These are phyloP conservation scores for Striga asiatica DNA, from an alignment of 257 asterid genomes.

Conservation along the genomic window DNA sequence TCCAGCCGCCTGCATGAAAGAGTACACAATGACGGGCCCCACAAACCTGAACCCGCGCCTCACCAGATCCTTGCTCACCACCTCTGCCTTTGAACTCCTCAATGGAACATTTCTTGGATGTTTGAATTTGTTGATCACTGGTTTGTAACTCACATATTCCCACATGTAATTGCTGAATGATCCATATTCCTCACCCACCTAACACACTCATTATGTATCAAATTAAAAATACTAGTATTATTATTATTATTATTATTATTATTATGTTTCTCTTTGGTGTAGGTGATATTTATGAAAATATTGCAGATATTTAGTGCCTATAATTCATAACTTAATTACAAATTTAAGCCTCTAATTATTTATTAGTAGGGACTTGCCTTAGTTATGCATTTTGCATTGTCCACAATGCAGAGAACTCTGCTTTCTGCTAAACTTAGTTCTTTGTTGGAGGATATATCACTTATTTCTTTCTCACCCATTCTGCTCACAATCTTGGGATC, in stretches of 20 bases:
- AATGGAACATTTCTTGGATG: conserved; percentile 73
- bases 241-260: no score
- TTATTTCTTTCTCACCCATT: conserved; percentile 72
- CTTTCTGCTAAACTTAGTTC: conserved; percentile 52
- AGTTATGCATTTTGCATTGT: conserved; percentile 73
- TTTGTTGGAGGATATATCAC: conserved; percentile 36
- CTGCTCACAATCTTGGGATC: conserved; percentile 53
- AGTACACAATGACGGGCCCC: conserved; percentile 81
- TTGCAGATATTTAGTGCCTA: no score
- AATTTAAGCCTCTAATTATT: no score
- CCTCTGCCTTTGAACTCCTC: conserved; percentile 82
- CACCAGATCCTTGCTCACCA: conserved; percentile 68
- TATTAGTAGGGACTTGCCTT: conserved; percentile 54
- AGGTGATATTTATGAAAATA: no score
- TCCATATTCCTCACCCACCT: conserved; percentile 71
- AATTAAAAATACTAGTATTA: no score
- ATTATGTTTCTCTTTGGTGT: no score
- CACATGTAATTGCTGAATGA: conserved; percentile 80
- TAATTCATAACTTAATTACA: no score
- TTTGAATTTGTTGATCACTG: conserved; percentile 59
- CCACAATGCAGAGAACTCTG: conserved; percentile 75
- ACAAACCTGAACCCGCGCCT: conserved; percentile 78
- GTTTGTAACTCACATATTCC: conserved; percentile 67
- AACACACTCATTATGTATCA: no score
- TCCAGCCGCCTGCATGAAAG: conserved; percentile 90